Evolutionary conservation across 2,329 filamentous ascomycete species (phyloP), one percentile per base, ranked within the genome.

Genomic region (Fusarium camptoceras): DNA sequence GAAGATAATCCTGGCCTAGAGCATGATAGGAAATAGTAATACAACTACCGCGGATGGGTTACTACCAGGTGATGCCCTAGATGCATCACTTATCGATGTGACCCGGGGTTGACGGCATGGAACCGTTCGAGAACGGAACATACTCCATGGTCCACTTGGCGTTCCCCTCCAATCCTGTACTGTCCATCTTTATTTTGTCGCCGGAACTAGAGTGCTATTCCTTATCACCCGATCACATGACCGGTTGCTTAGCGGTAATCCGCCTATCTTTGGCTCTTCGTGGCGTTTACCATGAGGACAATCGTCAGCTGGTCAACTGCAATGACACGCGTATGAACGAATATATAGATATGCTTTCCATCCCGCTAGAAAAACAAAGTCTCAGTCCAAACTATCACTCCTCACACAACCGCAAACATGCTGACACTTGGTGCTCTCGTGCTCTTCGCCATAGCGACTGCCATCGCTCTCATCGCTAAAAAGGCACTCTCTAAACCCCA

Each of bases 181-280:
- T 41, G 28, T 8, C n/a, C n/a, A 27, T 25, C 18, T 51, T 28
- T 41, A 51, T 68, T 59, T 64, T 55, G 48, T 58, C n/a, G 34
- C 41, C 25, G 22, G 18, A 47, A 31, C 34, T 22, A 55, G 43
- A 64, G 12, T 6, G 15, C 7, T 7, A 12, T 16, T 11, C 47
- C 57, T 64, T 70, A 64, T 63, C 67, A 55, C 67, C 67, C 67
- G 67, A 70, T 70, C 67, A 70, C 58, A 47, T 70, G 67, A 70
- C 67, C 67, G 67, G 67, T 20, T 31, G n/a, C 22, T 20, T 27
- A 30, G 30, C 54, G 39, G 10, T 39, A 59, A 39, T 22, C 68
- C 67, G 67, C 56, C 54, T 67, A 71, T 44, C 44, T 39, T 41
- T 42, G 24, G 34, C 34, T 62, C 43, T n/a, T 15, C 9, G 63